Evolutionary conservation across 2,329 filamentous ascomycete genomes (phyloP), one percentile per base, ranked within the genome.

Genomic region (Blastomyces percursus): DNA sequence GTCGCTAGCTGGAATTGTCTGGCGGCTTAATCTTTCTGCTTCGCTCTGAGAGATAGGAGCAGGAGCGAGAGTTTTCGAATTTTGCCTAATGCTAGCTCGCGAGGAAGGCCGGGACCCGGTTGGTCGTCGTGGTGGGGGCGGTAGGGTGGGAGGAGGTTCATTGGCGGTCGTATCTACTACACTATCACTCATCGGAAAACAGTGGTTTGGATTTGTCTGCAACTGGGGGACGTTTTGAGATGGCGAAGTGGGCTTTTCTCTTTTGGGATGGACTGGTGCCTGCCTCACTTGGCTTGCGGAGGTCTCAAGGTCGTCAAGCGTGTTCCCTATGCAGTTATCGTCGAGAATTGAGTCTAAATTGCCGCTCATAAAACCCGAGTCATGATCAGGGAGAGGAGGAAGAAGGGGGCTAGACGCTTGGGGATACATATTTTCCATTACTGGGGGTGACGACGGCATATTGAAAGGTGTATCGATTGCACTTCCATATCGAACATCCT

Each of bases 351-450:
- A 85, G n/a, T 88, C 83, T 19, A 88, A 73, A 7, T 85, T 83
- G n/a, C 88, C 88, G 71, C 89, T 94, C 83, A 92, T 89, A 70
- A 95, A 95, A 1, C 89, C 90, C 16, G 90, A 92, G 71, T 96
- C 90, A 21, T 78, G 78, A 69, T 77, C 68, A 71, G 76, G 80
- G 66, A 86, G 80, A 5, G 82, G 81, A 60, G 86, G 85, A 59
- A 91, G 80, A 52, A 85, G 82, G 1, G 93, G 94, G 71, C 93
- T 97, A 1, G 92, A 96, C 32, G 87, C 84, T 35, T 85, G 84
- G 4, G 88, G 86, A 32, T 80, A 79, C 38, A 80, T 79, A 46
- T 82, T 82, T 66, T 84, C 82, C 65, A 91, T 85, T 1, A 95
- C 81, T 0, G 94, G 94, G 16, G 93, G 93, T 3, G 93, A 97